A percentile compares a stretch with the other conserved stretches of the same genome.
Conservation (phyloP, 371 early-diverging fungal species). For the Capniomyces stellatus region DNA sequence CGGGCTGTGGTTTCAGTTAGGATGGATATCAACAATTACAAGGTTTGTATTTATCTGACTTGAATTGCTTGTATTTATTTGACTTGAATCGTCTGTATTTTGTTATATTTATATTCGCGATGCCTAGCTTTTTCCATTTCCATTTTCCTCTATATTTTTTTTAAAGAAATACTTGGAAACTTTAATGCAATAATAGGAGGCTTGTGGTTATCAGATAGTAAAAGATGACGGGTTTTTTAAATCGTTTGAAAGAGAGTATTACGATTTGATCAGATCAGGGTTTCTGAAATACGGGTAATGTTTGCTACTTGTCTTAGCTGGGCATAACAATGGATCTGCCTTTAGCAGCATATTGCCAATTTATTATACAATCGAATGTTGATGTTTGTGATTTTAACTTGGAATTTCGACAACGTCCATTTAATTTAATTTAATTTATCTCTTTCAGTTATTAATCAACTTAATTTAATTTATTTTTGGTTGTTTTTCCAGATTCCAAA, state of each 20-base stretch:
- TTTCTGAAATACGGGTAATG: slow-evolving; percentile 82
- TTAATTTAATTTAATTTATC: too few relatives aligned
- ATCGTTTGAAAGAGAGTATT: slow-evolving; percentile 85
- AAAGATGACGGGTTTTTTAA: slow-evolving; percentile 37
- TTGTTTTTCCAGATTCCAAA: slow-evolving; percentile 85
- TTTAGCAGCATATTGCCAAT: too few relatives aligned
- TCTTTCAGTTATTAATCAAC: too few relatives aligned
- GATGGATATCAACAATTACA: slow-evolving; percentile 56
- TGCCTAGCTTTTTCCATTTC: too few relatives aligned
- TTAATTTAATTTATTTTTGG: too few relatives aligned
- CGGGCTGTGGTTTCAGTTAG: slow-evolving; percentile 73
- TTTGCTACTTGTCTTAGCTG: too few relatives aligned
- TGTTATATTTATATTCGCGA: background rate
- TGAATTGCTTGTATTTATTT: slow-evolving; percentile 5
- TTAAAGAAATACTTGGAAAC: too few relatives aligned
- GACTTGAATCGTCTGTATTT: background rate
- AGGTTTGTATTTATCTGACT: slow-evolving; percentile 19
- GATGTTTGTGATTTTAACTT: too few relatives aligned
- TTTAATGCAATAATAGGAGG: slow-evolving; percentile 1
- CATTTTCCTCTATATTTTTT: too few relatives aligned
- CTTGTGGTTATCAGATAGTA: slow-evolving; percentile 22
- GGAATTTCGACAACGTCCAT: too few relatives aligned
- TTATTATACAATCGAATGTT: too few relatives aligned
- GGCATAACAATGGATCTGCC: too few relatives aligned
- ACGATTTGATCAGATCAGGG: slow-evolving; percentile 78